A percentile compares a stretch with the other conserved stretches of the same genome.
These are phyloP conservation scores for Rhodosporidiobolus sp. DNA, from an alignment of 768 basidiomycete species.

Conservation along the genomic window DNA sequence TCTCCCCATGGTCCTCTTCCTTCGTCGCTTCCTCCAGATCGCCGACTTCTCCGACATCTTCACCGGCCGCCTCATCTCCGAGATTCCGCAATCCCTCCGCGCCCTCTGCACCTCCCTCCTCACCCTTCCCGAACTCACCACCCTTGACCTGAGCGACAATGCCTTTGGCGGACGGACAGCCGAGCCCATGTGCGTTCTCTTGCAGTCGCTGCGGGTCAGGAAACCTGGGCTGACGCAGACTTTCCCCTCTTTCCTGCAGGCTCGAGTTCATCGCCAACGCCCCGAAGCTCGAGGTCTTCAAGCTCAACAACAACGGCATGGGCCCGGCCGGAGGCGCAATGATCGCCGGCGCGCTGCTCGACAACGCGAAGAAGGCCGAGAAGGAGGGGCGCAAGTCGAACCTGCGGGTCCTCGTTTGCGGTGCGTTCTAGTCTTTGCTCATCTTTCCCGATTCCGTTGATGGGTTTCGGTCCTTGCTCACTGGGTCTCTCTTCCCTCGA, in stretches of 20 bases:
- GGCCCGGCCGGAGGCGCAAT: constrained; percentile 82
- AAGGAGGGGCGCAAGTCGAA: constrained; percentile 66
- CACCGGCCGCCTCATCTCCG: constrained; percentile 89
- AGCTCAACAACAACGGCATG: constrained; percentile 94
- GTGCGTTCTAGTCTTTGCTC: constrained; percentile 2
- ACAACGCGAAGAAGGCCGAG: constrained; percentile 68
- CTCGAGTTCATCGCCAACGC: constrained; percentile 52
- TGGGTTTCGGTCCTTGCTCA: neutral
- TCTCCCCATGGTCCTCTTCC: neutral
- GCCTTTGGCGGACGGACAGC: constrained; percentile 94
- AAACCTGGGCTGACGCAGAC: neutral
- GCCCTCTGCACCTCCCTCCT: constrained; percentile 84
- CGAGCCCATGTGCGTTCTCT: constrained; percentile 77
- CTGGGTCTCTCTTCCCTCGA: too few species aligned
- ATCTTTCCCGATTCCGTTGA: neutral
- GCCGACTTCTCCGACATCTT: constrained; percentile 98
- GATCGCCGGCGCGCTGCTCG: constrained; percentile 76
- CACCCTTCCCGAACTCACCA: constrained; percentile 72
- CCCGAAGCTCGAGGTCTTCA: constrained; percentile 74
- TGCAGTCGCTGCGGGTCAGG: constrained; percentile 49
- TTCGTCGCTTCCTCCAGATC: constrained; percentile 57
- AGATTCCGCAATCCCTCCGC: constrained; percentile 85
- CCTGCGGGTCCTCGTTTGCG: constrained; percentile 78
- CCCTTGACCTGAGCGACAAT: constrained; percentile 90
- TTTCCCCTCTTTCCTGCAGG: constrained; percentile 6